These are phyloP conservation scores for Cetraspora pellucida DNA, from an alignment of 192 early-diverging fungal genomes.

Conservation along the genomic window DNA sequence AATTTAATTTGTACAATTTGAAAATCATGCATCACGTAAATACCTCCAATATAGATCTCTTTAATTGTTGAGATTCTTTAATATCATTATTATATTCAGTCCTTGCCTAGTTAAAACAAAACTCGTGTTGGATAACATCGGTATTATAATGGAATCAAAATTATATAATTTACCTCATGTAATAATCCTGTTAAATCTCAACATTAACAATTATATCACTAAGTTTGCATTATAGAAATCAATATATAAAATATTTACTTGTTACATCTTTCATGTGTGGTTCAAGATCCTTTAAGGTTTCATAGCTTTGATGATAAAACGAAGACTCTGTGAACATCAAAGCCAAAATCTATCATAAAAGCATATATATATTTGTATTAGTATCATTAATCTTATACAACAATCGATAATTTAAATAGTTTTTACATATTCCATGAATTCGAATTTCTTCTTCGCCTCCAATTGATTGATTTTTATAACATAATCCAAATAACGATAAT, in stretches of 20 bases:
- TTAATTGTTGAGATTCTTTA: slow-evolving; percentile 22
- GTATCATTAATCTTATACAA: not conserved
- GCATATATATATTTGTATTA: not conserved
- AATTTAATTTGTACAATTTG: too few relatives aligned
- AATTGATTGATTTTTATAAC: slow-evolving; percentile 72
- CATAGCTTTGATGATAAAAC: slow-evolving; percentile 82
- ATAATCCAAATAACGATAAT: slow-evolving; percentile 64
- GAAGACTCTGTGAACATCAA: slow-evolving; percentile 84
- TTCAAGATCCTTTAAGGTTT: slow-evolving; percentile 77
- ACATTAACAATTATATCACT: too few relatives aligned
- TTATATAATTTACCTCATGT: slow-evolving; percentile 45
- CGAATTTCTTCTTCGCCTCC: slow-evolving; percentile 73
- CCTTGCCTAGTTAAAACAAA: slow-evolving; percentile 15
- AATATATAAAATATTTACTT: slow-evolving; percentile 35
- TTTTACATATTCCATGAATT: slow-evolving; percentile 70
- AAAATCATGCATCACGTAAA: too few relatives aligned
- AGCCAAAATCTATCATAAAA: slow-evolving; percentile 58
- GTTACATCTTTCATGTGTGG: slow-evolving; percentile 80
- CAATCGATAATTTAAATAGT: not conserved
- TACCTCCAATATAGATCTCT: slow-evolving; percentile 19
- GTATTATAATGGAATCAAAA: not conserved
- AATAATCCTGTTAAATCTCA: slow-evolving; percentile 37
- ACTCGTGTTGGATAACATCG: not conserved
- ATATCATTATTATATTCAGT: slow-evolving; percentile 24
- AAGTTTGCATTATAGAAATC: too few relatives aligned